phyloP scores from a whole-genome alignment of 1,284 basidiomycete genomes.

The Naganishia cerealis region DNA sequence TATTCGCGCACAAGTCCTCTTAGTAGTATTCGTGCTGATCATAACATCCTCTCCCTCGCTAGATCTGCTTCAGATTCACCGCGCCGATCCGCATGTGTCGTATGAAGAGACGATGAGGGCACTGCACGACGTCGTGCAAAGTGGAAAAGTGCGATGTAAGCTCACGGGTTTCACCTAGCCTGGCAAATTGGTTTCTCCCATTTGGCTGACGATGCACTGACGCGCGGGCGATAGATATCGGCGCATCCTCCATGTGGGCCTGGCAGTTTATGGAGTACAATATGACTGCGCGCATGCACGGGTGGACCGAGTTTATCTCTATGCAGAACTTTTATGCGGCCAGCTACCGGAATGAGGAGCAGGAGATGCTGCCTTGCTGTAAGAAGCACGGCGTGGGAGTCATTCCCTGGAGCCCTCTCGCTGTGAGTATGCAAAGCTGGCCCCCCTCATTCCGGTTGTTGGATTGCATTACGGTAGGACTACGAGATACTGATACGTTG shows the following conservation, averaged over 20 bases:
- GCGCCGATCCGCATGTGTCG: constrained; percentile 32
- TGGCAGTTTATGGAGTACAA: constrained; percentile 35
- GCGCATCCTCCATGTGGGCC: constrained; percentile 33
- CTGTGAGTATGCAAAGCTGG: constrained; percentile 19
- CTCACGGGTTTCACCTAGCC: not conserved
- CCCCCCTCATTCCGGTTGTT: too few species aligned
- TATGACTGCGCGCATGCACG: constrained; percentile 38
- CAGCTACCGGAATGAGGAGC: constrained; percentile 56
- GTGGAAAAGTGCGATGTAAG: constrained; percentile 35
- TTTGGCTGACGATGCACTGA: not conserved
- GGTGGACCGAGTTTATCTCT: constrained; percentile 51
- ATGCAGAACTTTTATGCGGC: constrained; percentile 55
- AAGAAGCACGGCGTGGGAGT: constrained; percentile 44
- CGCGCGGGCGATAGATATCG: constrained; percentile 23
- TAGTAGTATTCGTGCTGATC: not conserved
- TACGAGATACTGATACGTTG: not conserved
- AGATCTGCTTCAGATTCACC: constrained; percentile 37
- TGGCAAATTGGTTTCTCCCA: too few species aligned
- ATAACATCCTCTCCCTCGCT: constrained; percentile 9
- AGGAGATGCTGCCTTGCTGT: constrained; percentile 46
- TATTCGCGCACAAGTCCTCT: not conserved
- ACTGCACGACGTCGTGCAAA: constrained; percentile 33
- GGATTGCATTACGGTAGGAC: not conserved
- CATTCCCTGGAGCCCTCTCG: constrained; percentile 46
- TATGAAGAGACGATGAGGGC: constrained; percentile 36